These are phyloP conservation scores for Candida succiphila DNA, from an alignment of 805 yeast genomes.

Conservation along the genomic window DNA sequence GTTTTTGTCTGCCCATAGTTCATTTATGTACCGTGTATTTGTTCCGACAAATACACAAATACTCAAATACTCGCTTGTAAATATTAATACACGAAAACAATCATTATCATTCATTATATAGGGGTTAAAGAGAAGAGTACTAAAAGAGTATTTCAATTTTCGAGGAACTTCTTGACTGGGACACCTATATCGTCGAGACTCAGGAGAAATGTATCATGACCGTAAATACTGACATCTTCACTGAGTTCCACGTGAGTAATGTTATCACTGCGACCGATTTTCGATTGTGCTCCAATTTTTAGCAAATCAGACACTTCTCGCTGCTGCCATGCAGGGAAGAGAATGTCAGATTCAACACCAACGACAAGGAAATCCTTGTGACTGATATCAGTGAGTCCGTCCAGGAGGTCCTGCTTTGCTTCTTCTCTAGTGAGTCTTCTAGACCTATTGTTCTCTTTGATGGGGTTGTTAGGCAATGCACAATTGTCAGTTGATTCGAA, in stretches of 20 bases:
- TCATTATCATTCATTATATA: no score
- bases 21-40: no score
- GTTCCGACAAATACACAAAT: no score
- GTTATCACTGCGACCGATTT: conserved; percentile 26
- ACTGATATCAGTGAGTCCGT: conserved; percentile 56
- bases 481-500: conserved; percentile 16
- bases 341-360: conserved; percentile 88
- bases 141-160: no score
- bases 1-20: neutral
- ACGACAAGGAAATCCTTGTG: conserved; percentile 63
- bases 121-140: no score
- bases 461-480: conserved; percentile 41
- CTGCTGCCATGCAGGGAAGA: conserved; percentile 95
- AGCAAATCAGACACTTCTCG: conserved; percentile 64
- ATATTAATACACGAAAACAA: no score
- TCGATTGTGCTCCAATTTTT: conserved; percentile 20
- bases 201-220: conserved; percentile 85
- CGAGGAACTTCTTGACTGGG: conserved; percentile 59
- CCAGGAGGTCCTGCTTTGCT: conserved; percentile 46
- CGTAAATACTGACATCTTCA: conserved; percentile 68
- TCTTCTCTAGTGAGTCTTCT: conserved; percentile 43
- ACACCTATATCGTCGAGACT: conserved; percentile 74
- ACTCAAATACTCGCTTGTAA: neutral
- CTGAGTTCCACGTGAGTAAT: conserved; percentile 67
- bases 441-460: conserved; percentile 38